These are phyloP conservation scores for Fusarium pilosicola DNA, from an alignment of 2,329 filamentous ascomycete species.

Conservation along the genomic window DNA sequence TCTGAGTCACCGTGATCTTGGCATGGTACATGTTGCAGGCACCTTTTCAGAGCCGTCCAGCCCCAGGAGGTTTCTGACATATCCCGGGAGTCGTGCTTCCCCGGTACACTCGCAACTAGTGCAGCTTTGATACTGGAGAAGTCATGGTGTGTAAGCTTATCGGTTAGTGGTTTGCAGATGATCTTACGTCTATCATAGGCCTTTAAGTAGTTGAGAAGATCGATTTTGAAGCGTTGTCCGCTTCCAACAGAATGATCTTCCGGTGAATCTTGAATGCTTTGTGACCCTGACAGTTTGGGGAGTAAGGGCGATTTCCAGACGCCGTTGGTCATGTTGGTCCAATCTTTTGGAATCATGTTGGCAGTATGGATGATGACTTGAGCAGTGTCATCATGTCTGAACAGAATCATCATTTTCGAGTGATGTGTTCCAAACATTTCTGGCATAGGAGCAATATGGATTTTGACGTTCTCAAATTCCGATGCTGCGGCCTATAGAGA, in stretches of 20 bases:
- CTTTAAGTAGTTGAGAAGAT: constrained; percentile 76
- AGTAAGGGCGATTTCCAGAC: constrained; percentile 82
- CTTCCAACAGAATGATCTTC: constrained; percentile 56
- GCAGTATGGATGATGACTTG: constrained; percentile 89
- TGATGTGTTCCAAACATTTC: constrained; percentile 89
- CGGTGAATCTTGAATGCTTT: not conserved
- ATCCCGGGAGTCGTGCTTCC: constrained; percentile 64
- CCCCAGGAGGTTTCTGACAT: constrained; percentile 73
- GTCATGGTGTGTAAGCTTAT: constrained; percentile 70
- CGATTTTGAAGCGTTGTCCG: constrained; percentile 77
- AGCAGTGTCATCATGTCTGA: constrained; percentile 79
- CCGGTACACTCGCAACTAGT: constrained; percentile 82
- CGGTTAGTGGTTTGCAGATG: constrained; percentile 64
- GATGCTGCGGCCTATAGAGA: constrained; percentile 65
- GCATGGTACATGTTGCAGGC: constrained; percentile 65
- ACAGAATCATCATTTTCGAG: constrained; percentile 86
- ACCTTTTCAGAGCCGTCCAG: constrained; percentile 74
- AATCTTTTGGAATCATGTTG: constrained; percentile 90
- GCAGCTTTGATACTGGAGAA: constrained; percentile 76
- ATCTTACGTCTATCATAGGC: constrained; percentile 71
- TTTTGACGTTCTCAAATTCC: constrained; percentile 72
- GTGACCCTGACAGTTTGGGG: constrained; percentile 53
- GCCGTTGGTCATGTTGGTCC: constrained; percentile 88
- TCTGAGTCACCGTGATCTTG: constrained; percentile 52
- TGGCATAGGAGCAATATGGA: constrained; percentile 81